Conservation (phyloP, 768 basidiomycete species). For the Amanita molliuscula region DNA sequence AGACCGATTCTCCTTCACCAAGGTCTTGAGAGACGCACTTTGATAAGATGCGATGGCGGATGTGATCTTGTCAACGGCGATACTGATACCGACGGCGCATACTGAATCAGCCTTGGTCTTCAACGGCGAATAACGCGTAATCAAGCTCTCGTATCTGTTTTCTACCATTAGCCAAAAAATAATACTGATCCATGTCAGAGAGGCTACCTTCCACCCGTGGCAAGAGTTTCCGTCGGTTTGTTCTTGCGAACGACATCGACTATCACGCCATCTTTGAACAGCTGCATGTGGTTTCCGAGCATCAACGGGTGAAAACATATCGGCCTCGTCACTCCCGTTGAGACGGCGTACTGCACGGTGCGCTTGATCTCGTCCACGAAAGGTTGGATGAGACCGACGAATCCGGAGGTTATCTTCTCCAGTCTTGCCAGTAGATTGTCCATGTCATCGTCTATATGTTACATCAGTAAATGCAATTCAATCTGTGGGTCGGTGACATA, state of each 20-base stretch:
- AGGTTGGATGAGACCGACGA: slow-evolving; percentile 38
- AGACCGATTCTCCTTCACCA: slow-evolving; percentile 70
- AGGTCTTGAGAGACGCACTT: slow-evolving; percentile 51
- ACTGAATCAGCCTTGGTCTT: slow-evolving; percentile 42
- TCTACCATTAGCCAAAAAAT: background rate
- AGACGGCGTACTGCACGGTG: slow-evolving; percentile 46
- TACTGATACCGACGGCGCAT: slow-evolving; percentile 67
- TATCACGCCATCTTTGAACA: slow-evolving; percentile 67
- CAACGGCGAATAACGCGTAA: slow-evolving; percentile 46
- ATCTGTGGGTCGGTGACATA: slow-evolving; percentile 16
- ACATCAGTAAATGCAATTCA: background rate
- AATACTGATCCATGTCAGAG: background rate
- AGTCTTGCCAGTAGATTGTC: slow-evolving; percentile 45
- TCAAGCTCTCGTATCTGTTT: slow-evolving; percentile 62
- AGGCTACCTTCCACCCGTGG: slow-evolving; percentile 66
- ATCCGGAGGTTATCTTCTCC: slow-evolving; percentile 47
- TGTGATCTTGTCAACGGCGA: slow-evolving; percentile 72
- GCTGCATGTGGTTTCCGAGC: slow-evolving; percentile 50
- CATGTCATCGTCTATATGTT: slow-evolving; percentile 44
- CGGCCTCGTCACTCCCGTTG: slow-evolving; percentile 52
- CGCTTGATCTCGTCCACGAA: slow-evolving; percentile 52
- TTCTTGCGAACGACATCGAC: slow-evolving; percentile 63
- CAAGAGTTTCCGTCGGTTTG: slow-evolving; percentile 62
- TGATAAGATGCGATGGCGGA: slow-evolving; percentile 61
- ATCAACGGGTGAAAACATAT: slow-evolving; percentile 68